Evolutionary conservation across 2,329 filamentous ascomycete species (phyloP).

Genomic region (Tolypocladium capitatum): DNA sequence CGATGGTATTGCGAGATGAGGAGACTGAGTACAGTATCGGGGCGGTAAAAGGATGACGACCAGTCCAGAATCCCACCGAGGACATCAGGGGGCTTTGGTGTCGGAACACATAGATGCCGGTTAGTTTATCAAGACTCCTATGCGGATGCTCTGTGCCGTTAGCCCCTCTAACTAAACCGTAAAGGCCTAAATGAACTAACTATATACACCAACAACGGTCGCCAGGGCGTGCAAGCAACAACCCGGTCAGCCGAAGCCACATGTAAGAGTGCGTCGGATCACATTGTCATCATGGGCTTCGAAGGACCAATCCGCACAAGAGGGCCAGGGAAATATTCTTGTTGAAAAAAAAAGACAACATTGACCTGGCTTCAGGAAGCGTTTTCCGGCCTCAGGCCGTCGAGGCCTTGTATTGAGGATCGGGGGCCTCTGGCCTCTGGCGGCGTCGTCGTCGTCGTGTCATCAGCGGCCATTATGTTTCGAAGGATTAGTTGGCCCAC

Average conservation of each 20-base stretch:
- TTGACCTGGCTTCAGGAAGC: too few relatives aligned
- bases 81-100: background rate
- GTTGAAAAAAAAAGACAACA: too few relatives aligned
- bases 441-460: too few relatives aligned
- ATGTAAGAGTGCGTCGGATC: background rate
- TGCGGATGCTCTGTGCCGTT: background rate
- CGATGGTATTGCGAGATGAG: background rate
- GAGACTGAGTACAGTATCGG: background rate
- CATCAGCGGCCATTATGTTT: too few relatives aligned
- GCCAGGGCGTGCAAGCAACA: background rate
- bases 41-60: background rate
- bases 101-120: background rate
- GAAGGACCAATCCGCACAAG: too few relatives aligned
- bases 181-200: background rate
- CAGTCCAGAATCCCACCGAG: background rate
- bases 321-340: too few relatives aligned
- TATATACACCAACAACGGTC: background rate
- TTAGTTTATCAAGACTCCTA: background rate
- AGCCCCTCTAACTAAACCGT: background rate
- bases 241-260: background rate
- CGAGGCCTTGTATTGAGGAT: too few relatives aligned
- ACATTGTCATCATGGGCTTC: background rate
- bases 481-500: too few relatives aligned
- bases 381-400: too few relatives aligned
- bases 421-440: too few relatives aligned